These are phyloP conservation scores for Aspergillus sp. DNA, from an alignment of 2,329 filamentous ascomycete genomes.

Conservation along the genomic window DNA sequence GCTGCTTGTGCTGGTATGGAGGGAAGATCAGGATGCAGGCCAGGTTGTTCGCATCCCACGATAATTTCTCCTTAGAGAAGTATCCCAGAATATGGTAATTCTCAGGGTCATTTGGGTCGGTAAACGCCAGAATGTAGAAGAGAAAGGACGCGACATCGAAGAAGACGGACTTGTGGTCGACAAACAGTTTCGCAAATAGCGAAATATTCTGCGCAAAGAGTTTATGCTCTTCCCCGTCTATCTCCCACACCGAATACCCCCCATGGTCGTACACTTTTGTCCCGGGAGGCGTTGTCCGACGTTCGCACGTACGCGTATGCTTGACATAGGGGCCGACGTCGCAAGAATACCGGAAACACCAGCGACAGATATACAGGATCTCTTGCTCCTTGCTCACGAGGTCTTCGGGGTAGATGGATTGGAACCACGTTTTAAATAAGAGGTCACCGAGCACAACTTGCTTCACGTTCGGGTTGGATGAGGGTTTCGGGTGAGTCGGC, in stretches of 20 bases:
- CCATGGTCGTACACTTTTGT: slow-evolving; percentile 68
- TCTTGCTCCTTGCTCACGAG: slow-evolving; percentile 46
- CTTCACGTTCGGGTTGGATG: slow-evolving; percentile 66
- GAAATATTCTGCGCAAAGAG: slow-evolving; percentile 93
- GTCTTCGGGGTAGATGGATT: slow-evolving; percentile 76
- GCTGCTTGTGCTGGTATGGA: slow-evolving; percentile 83
- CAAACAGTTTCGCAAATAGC: slow-evolving; percentile 92
- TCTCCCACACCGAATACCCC: slow-evolving; percentile 80
- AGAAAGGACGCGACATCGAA: slow-evolving; percentile 93
- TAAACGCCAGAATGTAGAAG: slow-evolving; percentile 84
- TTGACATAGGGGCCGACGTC: slow-evolving; percentile 29
- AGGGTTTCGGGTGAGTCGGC: slow-evolving; percentile 21
- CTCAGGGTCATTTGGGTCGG: slow-evolving; percentile 40
- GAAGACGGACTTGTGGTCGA: slow-evolving; percentile 97
- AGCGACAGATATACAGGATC: slow-evolving; percentile 75
- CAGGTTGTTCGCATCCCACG: slow-evolving; percentile 96
- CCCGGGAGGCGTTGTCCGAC: slow-evolving; percentile 53
- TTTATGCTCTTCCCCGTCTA: slow-evolving; percentile 81
- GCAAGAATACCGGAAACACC: slow-evolving; percentile 84
- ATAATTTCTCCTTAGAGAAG: slow-evolving; percentile 98
- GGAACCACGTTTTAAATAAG: slow-evolving; percentile 84
- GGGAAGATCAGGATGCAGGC: slow-evolving; percentile 95
- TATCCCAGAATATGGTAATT: slow-evolving; percentile 71
- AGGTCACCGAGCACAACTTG: slow-evolving; percentile 79
- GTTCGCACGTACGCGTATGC: slow-evolving; percentile 46